A percentile compares a stretch with the other conserved stretches of the same genome.
Conservation (phyloP, 1,284 basidiomycete genomes). For the Austroboletus novae-zelandiae region DNA sequence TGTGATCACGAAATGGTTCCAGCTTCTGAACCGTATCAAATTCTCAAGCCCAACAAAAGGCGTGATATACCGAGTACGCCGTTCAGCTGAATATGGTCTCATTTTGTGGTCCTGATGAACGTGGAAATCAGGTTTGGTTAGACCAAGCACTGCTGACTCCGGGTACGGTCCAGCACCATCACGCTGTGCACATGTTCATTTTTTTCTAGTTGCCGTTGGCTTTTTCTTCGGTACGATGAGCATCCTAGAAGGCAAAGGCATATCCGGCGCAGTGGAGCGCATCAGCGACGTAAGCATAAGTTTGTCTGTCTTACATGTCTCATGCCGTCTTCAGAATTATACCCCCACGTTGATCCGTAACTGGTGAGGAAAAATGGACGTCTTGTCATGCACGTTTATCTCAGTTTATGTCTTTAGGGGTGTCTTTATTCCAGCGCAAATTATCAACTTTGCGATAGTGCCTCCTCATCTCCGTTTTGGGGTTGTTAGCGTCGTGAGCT, state of each 20-base stretch:
- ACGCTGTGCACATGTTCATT: neutral
- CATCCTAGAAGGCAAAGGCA: conserved; percentile 64
- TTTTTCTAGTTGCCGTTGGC: conserved; percentile 52
- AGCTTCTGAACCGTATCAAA: conserved; percentile 59
- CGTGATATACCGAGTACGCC: conserved; percentile 54
- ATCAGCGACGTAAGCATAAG: conserved; percentile 48
- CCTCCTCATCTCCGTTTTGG: conserved; percentile 81
- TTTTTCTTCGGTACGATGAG: conserved; percentile 78
- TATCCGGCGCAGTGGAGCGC: conserved; percentile 52
- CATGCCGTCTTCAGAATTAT: conserved; percentile 50
- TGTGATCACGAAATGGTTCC: conserved; percentile 71
- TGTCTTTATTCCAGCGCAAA: conserved; percentile 78
- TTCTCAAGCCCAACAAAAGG: conserved; percentile 57
- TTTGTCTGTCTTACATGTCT: neutral
- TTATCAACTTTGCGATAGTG: conserved; percentile 79
- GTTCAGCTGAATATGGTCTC: conserved; percentile 12
- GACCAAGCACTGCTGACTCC: conserved; percentile 75
- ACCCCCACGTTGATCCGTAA: conserved; percentile 69
- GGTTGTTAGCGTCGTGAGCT: conserved; percentile 72
- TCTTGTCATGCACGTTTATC: neutral
- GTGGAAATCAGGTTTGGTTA: conserved; percentile 56
- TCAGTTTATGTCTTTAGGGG: conserved; percentile 40
- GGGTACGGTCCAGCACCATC: conserved; percentile 31
- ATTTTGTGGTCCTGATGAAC: neutral
- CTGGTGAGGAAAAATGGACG: conserved; percentile 46